Evolutionary conservation across 257 asterid species (phyloP).

Genomic region (Phtheirospermum japonicum): DNA sequence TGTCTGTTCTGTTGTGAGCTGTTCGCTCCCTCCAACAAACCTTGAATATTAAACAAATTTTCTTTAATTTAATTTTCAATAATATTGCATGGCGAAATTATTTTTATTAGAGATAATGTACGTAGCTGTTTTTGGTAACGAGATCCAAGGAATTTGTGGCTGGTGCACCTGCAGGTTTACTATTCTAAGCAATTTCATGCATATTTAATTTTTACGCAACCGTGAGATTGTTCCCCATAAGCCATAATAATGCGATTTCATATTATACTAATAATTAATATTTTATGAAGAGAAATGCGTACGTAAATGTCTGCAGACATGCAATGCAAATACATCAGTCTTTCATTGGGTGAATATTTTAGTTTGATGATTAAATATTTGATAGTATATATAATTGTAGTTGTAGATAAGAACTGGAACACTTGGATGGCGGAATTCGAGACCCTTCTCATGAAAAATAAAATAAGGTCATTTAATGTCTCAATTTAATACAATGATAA

Average conservation of each 20-base stretch:
- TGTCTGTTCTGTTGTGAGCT: slow-evolving; percentile 30
- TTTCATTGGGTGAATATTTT: slow-evolving; percentile 26
- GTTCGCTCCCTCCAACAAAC: slow-evolving; percentile 50
- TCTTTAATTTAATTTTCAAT: neutral
- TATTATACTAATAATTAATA: slow-evolving; percentile 10
- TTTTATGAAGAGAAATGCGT: slow-evolving; percentile 23
- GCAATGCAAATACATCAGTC: slow-evolving; percentile 33
- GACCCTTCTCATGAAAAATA: slow-evolving; percentile 32
- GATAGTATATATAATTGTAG: neutral
- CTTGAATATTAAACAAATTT: slow-evolving; percentile 20
- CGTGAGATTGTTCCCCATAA: too few species aligned
- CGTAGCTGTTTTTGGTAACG: slow-evolving; percentile 26
- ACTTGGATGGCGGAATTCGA: slow-evolving; percentile 40
- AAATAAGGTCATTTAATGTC: slow-evolving; percentile 18
- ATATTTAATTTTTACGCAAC: neutral
- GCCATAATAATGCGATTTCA: slow-evolving; percentile 13
- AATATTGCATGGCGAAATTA: neutral
- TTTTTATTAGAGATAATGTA: neutral
- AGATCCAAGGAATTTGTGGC: slow-evolving; percentile 36
- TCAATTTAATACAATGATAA: neutral
- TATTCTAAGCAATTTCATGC: slow-evolving; percentile 38
- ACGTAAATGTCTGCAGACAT: slow-evolving; percentile 34
- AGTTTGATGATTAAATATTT: slow-evolving; percentile 22
- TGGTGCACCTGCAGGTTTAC: slow-evolving; percentile 28
- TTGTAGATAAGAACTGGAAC: slow-evolving; percentile 17